Evolutionary conservation across 345 rosid genomes (phyloP).

Genomic region (Eucalyptus regnans): DNA sequence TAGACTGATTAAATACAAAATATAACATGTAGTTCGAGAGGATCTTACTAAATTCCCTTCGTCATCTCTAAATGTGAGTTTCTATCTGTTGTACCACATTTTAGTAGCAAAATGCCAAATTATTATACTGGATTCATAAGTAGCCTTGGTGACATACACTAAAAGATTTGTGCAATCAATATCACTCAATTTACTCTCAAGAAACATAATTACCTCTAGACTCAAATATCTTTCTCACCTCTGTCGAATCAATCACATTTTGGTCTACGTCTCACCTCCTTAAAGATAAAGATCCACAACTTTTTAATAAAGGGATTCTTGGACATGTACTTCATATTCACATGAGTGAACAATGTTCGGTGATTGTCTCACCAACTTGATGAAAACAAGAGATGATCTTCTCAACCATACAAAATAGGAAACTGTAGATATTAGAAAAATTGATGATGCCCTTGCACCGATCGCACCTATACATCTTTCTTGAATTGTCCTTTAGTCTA

Average conservation of each 20-base stretch:
- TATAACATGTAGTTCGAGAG: rapidly evolving
- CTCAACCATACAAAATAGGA: not conserved
- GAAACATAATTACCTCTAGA: not conserved
- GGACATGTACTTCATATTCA: not conserved
- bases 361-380: not conserved
- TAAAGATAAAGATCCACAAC: not conserved
- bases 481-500: not conserved
- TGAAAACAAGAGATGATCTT: not conserved
- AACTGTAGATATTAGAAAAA: not conserved
- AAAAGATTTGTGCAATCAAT: not conserved
- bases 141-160: not conserved
- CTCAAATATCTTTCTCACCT: not conserved
- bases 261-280: not conserved
- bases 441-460: rapidly evolving
- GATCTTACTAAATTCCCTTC: not conserved
- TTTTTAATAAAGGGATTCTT: not conserved
- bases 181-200: not conserved
- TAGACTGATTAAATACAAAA: no score
- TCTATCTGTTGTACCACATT: not conserved
- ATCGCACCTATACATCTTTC: not conserved
- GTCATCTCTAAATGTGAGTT: not conserved
- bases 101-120: not conserved
- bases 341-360: not conserved
- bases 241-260: rapidly evolving
- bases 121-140: not conserved